Base-by-base conservation (phyloP, 140 eudicot genomes). In the Senecio squalidus region DNA sequence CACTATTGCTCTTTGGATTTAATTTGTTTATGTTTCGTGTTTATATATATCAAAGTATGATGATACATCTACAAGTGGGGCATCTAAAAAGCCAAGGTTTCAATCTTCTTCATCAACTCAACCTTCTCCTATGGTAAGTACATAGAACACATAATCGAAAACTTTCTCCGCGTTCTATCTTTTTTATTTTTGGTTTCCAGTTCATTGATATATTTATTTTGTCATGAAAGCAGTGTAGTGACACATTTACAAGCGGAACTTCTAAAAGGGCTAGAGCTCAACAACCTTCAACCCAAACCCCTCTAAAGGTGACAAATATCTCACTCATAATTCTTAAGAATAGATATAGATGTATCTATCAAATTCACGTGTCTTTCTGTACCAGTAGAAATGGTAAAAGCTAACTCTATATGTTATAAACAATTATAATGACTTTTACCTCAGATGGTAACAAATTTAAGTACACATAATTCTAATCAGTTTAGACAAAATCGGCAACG, bases 231-330 rank as follows among this genome's bases (percentile, higher is more conserved):
- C 67, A 84, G 91, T 57, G 83, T 69, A 81, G 72, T 56, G 89
- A 80, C 70, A 76, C 79, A 68, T 62, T 71, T 24, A 70, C 67
- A 47, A 84, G 90, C 60, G 87, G 90, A 31, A 46, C 82, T 61
- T 66, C 82, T 55, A 90, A 90, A 94, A 85, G 83, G 69, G 68
- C 90, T 64, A 90, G 83, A 67, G 78, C 86, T 81, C 95, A 82
- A 62, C 83, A 81, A 28, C 73, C 94, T 13, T 62, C 97, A 63
- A 67, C 81, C 46, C 95, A 75, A 66, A 94, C 95, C 46, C 85
- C 87, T 76, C 77, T 90, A 43, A 90, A 90, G 97, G 95, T 85
- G 46, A 62, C 27, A n/a, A 27, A 24, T 4, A 28, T 45, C 55
- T 51, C 52, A 54, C 57, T n/a, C n/a, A n/a, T 65, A 49, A 54